These are phyloP conservation scores for Alternaria sp. DNA, from an alignment of 2,329 filamentous ascomycete genomes.

Conservation along the genomic window DNA sequence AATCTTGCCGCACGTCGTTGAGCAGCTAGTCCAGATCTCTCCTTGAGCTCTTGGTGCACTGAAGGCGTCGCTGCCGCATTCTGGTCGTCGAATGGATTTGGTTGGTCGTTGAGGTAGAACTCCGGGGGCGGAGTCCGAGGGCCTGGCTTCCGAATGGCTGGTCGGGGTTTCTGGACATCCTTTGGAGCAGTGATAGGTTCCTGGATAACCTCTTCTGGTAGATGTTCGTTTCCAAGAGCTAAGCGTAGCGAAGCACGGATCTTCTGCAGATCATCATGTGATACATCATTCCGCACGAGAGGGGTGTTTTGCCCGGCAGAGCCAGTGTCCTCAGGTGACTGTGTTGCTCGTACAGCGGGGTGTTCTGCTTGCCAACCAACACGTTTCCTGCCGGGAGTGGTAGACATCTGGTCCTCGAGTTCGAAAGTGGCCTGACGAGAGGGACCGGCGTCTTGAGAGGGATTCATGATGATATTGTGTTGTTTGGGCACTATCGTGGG, in stretches of 20 bases:
- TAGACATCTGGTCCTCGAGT: constrained; percentile 36
- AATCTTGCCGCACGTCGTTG: constrained; percentile 44
- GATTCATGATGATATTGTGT: constrained; percentile 37
- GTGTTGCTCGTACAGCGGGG: constrained; percentile 19
- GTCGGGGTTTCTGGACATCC: constrained; percentile 44
- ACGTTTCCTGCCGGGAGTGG: constrained; percentile 39
- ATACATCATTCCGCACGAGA: constrained; percentile 39
- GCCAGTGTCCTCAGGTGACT: constrained; percentile 32
- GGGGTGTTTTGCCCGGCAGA: constrained; percentile 40
- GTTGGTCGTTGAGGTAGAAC: constrained; percentile 42
- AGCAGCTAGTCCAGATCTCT: constrained; percentile 43
- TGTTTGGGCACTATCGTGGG: constrained; percentile 11
- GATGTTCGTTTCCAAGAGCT: constrained; percentile 41
- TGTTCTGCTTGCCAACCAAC: constrained; percentile 43
- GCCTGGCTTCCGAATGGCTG: constrained; percentile 44
- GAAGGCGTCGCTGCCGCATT: constrained; percentile 18
- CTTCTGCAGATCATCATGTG: constrained; percentile 41
- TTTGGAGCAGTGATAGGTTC: constrained; percentile 18
- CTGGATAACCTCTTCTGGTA: constrained; percentile 21
- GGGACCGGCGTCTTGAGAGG: constrained; percentile 27
- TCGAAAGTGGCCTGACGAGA: constrained; percentile 22
- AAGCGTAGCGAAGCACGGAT: constrained; percentile 45
- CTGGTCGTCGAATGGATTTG: constrained; percentile 41
- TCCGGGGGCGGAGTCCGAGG: constrained; percentile 42
- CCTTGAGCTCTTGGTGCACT: constrained; percentile 29